Evolutionary conservation across 371 early-diverging fungal species (phyloP).

Genomic region (Dinochytrium kinnereticum): DNA sequence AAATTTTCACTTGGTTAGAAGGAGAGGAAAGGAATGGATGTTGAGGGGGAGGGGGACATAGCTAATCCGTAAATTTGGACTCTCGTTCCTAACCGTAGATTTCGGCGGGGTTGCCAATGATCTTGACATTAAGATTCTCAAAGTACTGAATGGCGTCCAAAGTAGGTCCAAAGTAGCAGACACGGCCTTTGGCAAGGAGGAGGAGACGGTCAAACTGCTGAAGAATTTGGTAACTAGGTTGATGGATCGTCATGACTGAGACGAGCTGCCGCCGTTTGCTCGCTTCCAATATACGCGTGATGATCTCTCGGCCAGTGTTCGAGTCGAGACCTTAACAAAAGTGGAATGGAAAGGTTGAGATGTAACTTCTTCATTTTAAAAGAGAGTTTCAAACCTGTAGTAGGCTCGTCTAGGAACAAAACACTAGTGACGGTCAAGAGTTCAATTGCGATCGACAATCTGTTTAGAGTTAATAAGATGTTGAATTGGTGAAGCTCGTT

Average conservation of each 20-base stretch:
- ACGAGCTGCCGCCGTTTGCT: slow-evolving; percentile 61
- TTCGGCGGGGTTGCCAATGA: slow-evolving; percentile 23
- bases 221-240: slow-evolving; percentile 74
- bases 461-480: not conserved
- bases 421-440: slow-evolving; percentile 69
- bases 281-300: slow-evolving; percentile 57
- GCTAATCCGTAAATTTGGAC: too few relatives aligned
- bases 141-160: slow-evolving; percentile 55
- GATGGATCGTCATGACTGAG: slow-evolving; percentile 89
- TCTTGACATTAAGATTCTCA: slow-evolving; percentile 19
- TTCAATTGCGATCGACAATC: slow-evolving; percentile 85
- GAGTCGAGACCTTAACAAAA: slow-evolving; percentile 68
- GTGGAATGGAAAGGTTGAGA: not conserved
- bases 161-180: slow-evolving; percentile 52
- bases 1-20: not conserved
- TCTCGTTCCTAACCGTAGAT: slow-evolving; percentile 5
- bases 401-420: slow-evolving; percentile 65
- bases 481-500: not conserved
- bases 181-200: slow-evolving; percentile 60
- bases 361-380: too few relatives aligned
- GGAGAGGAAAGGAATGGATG: too few relatives aligned
- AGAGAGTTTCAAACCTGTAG: slow-evolving; percentile 4
- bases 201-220: slow-evolving; percentile 64
- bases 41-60: too few relatives aligned
- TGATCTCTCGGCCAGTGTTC: slow-evolving; percentile 64